These are phyloP conservation scores for Dictyophora rubrovolvata DNA, from an alignment of 768 basidiomycete genomes.

Conservation along the genomic window DNA sequence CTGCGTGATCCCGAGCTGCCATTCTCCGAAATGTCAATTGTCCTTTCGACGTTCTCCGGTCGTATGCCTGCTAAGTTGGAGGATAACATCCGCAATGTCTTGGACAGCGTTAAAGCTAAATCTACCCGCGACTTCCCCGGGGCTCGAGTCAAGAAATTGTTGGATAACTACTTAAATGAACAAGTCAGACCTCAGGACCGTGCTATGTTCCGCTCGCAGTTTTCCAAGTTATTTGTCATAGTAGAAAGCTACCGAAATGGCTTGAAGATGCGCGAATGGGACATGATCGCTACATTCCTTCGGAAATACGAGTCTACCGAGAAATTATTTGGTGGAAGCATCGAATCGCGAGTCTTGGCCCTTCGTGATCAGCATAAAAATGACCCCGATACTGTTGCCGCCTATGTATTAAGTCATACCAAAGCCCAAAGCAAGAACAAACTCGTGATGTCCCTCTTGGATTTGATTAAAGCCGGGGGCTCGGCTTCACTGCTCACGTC, in stretches of 20 bases:
- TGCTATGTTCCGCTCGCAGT: slow-evolving; percentile 63
- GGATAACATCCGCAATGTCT: slow-evolving; percentile 65
- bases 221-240: slow-evolving; percentile 60
- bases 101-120: slow-evolving; percentile 69
- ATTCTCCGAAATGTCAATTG: slow-evolving; percentile 73
- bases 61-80: slow-evolving; percentile 91
- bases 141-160: slow-evolving; percentile 69
- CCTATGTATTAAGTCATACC: slow-evolving; percentile 87
- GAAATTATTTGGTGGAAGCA: slow-evolving; percentile 86
- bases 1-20: slow-evolving; percentile 82
- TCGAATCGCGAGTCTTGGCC: slow-evolving; percentile 83
- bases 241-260: slow-evolving; percentile 75
- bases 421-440: slow-evolving; percentile 90
- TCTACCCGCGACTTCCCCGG: slow-evolving; percentile 84
- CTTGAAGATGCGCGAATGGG: slow-evolving; percentile 77
- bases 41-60: slow-evolving; percentile 81
- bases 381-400: slow-evolving; percentile 78
- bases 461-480: slow-evolving; percentile 77
- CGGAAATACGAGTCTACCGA: slow-evolving; percentile 78
- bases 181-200: slow-evolving; percentile 73
- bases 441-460: slow-evolving; percentile 75
- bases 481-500: slow-evolving; percentile 57
- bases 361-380: slow-evolving; percentile 91
- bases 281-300: slow-evolving; percentile 66
- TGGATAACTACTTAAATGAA: slow-evolving; percentile 79